Percentiles rank a stretch among this genome's conserved stretches.
Conservation (phyloP, 495 filamentous ascomycete species). For the Neurospora sp. region DNA sequence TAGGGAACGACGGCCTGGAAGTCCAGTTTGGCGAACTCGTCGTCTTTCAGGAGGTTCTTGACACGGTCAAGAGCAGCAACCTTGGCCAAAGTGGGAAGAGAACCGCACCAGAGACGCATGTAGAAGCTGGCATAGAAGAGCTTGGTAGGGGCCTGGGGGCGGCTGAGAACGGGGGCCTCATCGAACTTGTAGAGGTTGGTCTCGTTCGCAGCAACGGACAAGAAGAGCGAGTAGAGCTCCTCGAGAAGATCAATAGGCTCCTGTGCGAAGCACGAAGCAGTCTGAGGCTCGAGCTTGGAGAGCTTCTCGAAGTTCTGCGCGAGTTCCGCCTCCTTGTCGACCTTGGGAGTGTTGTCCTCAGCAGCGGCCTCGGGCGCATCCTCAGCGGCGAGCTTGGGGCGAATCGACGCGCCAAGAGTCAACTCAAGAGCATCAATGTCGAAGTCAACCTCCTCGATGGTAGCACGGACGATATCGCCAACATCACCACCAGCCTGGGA, state of each 20-base stretch:
- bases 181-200: constrained; percentile 46
- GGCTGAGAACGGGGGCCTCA: constrained; percentile 46
- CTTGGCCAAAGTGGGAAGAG: constrained; percentile 55
- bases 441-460: constrained; percentile 50
- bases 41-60: constrained; percentile 41
- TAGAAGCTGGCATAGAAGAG: constrained; percentile 71
- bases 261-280: constrained; percentile 37
- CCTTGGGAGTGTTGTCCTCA: constrained; percentile 36
- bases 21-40: constrained; percentile 44
- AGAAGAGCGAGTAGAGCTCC: constrained; percentile 53
- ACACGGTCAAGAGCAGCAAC: constrained; percentile 55
- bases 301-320: constrained; percentile 15
- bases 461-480: constrained; percentile 48
- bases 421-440: constrained; percentile 61
- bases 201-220: constrained; percentile 42
- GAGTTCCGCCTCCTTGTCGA: constrained; percentile 8
- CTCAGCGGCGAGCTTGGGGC: constrained; percentile 27
- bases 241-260: constrained; percentile 35
- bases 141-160: constrained; percentile 42
- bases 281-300: constrained; percentile 30
- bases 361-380: constrained; percentile 38
- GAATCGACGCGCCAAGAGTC: constrained; percentile 56
- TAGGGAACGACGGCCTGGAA: constrained; percentile 74
- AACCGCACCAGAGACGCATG: constrained; percentile 60
- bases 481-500: constrained; percentile 40